A percentile compares a stretch with the other conserved stretches of the same genome.
These are phyloP conservation scores for Trichothecium roseum DNA, from an alignment of 2,329 filamentous ascomycete species.

Conservation along the genomic window DNA sequence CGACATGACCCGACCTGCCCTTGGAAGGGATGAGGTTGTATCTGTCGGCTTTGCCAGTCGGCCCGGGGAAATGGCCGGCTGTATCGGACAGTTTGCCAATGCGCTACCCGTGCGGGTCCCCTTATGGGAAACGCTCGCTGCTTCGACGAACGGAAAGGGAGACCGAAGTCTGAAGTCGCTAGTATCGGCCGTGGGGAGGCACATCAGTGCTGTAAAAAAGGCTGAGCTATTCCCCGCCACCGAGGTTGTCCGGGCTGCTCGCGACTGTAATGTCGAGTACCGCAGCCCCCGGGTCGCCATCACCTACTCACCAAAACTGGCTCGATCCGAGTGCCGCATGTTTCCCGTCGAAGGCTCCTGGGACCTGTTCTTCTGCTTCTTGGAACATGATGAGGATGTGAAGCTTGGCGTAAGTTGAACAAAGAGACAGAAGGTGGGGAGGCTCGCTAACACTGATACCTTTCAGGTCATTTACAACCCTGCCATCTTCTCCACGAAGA, in stretches of 20 bases:
- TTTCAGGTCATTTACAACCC: slow-evolving; percentile 6
- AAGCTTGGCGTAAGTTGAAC: slow-evolving; percentile 3
- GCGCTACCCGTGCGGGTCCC: slow-evolving; percentile 7
- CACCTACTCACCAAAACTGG: slow-evolving; percentile 6
- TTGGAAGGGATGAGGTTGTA: slow-evolving; percentile 6
- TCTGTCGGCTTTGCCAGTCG: slow-evolving; percentile 6
- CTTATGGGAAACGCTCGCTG: slow-evolving; percentile 4
- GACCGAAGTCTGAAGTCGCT: slow-evolving; percentile 3
- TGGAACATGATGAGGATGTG: slow-evolving; percentile 4
- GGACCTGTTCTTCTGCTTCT: slow-evolving; percentile 7
- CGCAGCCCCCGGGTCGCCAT: slow-evolving; percentile 4
- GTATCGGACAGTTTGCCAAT: slow-evolving; percentile 9
- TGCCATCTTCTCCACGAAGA: slow-evolving; percentile 1
- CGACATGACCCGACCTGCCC: slow-evolving; percentile 4
- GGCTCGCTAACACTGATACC: too few relatives aligned
- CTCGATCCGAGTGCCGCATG: slow-evolving; percentile 4
- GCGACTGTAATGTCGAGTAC: slow-evolving; percentile 5
- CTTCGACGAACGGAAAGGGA: slow-evolving; percentile 1
- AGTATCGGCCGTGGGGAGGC: slow-evolving; percentile 6
- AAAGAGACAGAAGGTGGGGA: too few relatives aligned
- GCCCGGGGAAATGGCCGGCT: slow-evolving; percentile 5
- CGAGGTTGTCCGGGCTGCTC: slow-evolving; percentile 4
- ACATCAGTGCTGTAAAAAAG: slow-evolving; percentile 8
- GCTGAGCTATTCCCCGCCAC: slow-evolving; percentile 5
- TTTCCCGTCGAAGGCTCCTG: slow-evolving; percentile 6